phyloP scores from a whole-genome alignment of 2,329 filamentous ascomycete genomes.

The Aspergillus sergii region DNA sequence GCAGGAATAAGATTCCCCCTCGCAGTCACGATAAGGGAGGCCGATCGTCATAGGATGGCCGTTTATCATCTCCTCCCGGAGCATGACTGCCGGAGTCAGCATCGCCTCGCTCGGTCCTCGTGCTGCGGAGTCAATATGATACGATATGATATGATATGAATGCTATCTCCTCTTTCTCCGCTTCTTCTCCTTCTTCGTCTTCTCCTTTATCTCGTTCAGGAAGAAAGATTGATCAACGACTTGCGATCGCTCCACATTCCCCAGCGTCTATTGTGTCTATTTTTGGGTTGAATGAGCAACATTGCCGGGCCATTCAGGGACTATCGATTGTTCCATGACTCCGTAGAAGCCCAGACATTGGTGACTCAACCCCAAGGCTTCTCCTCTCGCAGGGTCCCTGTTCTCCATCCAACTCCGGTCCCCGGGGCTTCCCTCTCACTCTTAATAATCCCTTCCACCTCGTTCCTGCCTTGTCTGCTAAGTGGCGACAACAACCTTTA shows the following conservation, averaged over 20 bases:
- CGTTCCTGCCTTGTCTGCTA: conserved; percentile 1
- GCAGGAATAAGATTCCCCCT: conserved; percentile 3
- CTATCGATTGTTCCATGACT: conserved; percentile 7
- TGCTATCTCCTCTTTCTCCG: neutral
- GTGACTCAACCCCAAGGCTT: neutral
- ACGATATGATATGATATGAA: conserved; percentile 6
- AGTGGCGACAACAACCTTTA: neutral
- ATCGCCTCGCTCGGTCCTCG: conserved; percentile 19
- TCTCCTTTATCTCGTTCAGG: neutral
- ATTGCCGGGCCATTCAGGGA: neutral
- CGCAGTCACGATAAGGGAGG: conserved; percentile 3
- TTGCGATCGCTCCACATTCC: neutral
- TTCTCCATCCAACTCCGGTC: neutral
- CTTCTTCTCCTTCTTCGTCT: neutral
- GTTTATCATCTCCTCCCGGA: conserved; percentile 2
- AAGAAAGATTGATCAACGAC: conserved; percentile 4
- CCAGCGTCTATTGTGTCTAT: conserved; percentile 3
- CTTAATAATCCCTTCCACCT: conserved; percentile 9
- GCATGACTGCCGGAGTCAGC: conserved; percentile 17
- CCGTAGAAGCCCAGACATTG: neutral
- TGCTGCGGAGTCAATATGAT: conserved; percentile 7
- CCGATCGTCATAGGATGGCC: neutral
- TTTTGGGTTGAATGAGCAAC: conserved; percentile 4
- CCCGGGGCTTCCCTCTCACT: conserved; percentile 7
- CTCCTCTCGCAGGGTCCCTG: neutral